Base-by-base conservation (phyloP, 1,284 basidiomycete species). In the Vanrija humicola region DNA sequence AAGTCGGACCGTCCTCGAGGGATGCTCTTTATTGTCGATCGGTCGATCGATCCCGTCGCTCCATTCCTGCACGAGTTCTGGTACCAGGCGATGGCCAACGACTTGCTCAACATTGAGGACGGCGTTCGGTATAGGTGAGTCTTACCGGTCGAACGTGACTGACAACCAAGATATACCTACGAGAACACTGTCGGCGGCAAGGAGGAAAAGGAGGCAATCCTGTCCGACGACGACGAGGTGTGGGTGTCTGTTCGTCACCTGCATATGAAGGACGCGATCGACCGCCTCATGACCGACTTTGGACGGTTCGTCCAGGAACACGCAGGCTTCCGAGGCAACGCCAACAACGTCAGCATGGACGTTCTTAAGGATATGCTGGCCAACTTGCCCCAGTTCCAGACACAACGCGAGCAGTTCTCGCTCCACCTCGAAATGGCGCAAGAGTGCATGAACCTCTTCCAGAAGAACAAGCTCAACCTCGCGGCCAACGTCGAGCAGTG, bases 331-430 rank as follows among this genome's bases (percentile, higher is more conserved):
- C 86, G 69, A 83, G 70, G 58, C 8, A 56, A 59, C n/a, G 87
- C 86, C 15, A 9, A 49, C 46, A 64, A 74, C n/a, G 88, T 88
- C 47, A 94, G 85, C 66, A 78, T 99, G 55, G 94, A 93, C 71
- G 94, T 97, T 75, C 94, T 99, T 89, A 96, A 97, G 74, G 95
- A 98, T 70, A 97, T 98, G 95, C 81, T 99, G 43, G 96, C 96
- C 19, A 90, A 82, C 66, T 73, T 99, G 57, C 94, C 95, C 3
- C 92, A 98, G 74, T 96, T 92, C 72, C 90, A 96, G 76, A 90
- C 95, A 62, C 90, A 91, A 65, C 85, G 95, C 64, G 94, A 98
- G 46, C 74, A 95, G 88, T 95, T 98, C 74, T 98, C 94, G 15
- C 77, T 98, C 29, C 96, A 99, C 76, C 80, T 98, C 43, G 95